Conservation (phyloP, 345 rosid genomes). For the Syzygium aromaticum region DNA sequence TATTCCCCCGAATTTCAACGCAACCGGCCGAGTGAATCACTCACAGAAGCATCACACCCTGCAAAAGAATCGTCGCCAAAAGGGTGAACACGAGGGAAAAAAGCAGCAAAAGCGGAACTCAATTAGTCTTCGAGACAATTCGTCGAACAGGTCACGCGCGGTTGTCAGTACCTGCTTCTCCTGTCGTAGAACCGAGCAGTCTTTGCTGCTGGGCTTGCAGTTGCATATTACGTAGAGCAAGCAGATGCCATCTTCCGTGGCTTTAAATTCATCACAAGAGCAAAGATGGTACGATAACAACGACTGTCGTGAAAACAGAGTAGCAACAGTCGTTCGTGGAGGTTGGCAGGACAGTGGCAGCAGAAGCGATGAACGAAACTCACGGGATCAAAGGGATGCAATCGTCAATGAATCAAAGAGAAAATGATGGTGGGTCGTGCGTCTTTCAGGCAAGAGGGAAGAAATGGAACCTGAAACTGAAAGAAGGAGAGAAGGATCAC, state of each 20-base stretch:
- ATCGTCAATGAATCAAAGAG: neutral
- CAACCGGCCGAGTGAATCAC: neutral
- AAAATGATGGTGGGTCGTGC: neutral
- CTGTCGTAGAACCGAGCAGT: neutral
- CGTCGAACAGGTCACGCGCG: slow-evolving; percentile 15
- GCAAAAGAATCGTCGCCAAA: neutral
- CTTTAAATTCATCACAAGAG: neutral
- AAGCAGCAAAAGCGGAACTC: neutral
- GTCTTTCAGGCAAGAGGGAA: neutral
- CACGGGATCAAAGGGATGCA: neutral
- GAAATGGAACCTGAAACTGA: no score
- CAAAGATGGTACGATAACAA: neutral
- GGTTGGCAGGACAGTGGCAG: neutral
- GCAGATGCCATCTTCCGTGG: neutral
- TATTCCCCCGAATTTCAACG: neutral
- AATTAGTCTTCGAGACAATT: slow-evolving; percentile 6
- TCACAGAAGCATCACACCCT: neutral
- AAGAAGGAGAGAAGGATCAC: no score
- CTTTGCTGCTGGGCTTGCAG: neutral
- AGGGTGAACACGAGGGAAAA: neutral
- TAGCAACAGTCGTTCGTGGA: neutral
- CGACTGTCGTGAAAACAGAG: neutral
- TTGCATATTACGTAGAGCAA: neutral
- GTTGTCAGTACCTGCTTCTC: neutral
- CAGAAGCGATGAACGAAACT: neutral